These are phyloP conservation scores for Glaciozyma antarctica DNA, from an alignment of 768 basidiomycete species.

Conservation along the genomic window DNA sequence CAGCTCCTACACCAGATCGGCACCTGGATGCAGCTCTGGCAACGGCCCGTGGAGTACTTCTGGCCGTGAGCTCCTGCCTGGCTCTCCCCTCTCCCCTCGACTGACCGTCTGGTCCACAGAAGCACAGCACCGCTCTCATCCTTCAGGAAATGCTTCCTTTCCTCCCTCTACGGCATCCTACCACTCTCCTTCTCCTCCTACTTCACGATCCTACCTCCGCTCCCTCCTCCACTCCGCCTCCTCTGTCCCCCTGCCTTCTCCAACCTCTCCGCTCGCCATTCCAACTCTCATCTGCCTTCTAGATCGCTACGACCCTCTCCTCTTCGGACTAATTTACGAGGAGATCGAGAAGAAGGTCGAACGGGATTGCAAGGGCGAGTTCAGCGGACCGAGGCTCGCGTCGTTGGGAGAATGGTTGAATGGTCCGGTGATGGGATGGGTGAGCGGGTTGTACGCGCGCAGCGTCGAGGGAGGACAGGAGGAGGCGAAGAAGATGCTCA, in stretches of 20 bases:
- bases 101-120: neutral
- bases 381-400: slow-evolving; percentile 55
- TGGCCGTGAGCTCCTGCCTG: slow-evolving; percentile 7
- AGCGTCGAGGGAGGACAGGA: slow-evolving; percentile 40
- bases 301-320: slow-evolving; percentile 71
- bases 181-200: slow-evolving; percentile 18
- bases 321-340: slow-evolving; percentile 75
- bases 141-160: slow-evolving; percentile 27
- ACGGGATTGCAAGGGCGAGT: slow-evolving; percentile 57
- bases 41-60: slow-evolving; percentile 12
- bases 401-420: slow-evolving; percentile 59
- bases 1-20: slow-evolving; percentile 18
- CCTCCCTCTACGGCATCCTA: slow-evolving; percentile 17
- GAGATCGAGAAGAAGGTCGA: slow-evolving; percentile 68
- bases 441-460: slow-evolving; percentile 27
- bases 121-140: neutral
- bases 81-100: neutral
- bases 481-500: slow-evolving; percentile 41
- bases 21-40: slow-evolving; percentile 8
- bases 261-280: slow-evolving; percentile 49
- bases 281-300: slow-evolving; percentile 53
- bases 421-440: slow-evolving; percentile 47
- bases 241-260: slow-evolving; percentile 47
- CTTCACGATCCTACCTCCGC: slow-evolving; percentile 15
- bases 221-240: slow-evolving; percentile 6